phyloP scores from a whole-genome alignment of 495 filamentous ascomycete species.

The Zalerion maritima region DNA sequence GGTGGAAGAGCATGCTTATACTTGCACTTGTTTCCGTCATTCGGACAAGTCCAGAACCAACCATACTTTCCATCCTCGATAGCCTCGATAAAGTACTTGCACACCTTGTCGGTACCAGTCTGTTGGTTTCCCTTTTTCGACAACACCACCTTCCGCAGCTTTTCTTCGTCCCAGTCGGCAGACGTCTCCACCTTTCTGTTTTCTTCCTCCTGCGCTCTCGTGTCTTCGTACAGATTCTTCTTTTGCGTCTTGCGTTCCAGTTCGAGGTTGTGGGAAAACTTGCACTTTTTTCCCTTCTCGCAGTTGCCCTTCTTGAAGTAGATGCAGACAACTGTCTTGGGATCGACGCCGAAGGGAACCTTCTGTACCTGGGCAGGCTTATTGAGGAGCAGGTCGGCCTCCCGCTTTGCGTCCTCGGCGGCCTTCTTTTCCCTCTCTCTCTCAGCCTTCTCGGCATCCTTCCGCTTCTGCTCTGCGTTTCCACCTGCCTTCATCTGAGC shows the following conservation, averaged over 20 bases:
- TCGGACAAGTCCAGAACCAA: conserved; percentile 98
- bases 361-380: conserved; percentile 93
- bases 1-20: conserved; percentile 91
- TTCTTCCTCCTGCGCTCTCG: conserved; percentile 56
- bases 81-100: conserved; percentile 96
- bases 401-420: conserved; percentile 66
- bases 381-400: conserved; percentile 70
- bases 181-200: conserved; percentile 87
- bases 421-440: conserved; percentile 70
- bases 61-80: conserved; percentile 98
- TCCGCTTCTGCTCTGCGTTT: conserved; percentile 70
- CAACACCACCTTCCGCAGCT: conserved; percentile 74
- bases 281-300: conserved; percentile 95
- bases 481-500: conserved; percentile 56
- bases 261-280: conserved; percentile 85
- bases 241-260: conserved; percentile 85
- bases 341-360: conserved; percentile 93
- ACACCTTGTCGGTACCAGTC: conserved; percentile 95
- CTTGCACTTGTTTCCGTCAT: conserved; percentile 95
- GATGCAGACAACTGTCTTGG: conserved; percentile 92
- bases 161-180: conserved; percentile 95
- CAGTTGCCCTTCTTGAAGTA: conserved; percentile 95
- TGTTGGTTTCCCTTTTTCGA: conserved; percentile 95
- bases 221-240: conserved; percentile 83
- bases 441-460: conserved; percentile 75